phyloP scores from a whole-genome alignment of 805 yeast species.

The Torulaspora gathmanii region DNA sequence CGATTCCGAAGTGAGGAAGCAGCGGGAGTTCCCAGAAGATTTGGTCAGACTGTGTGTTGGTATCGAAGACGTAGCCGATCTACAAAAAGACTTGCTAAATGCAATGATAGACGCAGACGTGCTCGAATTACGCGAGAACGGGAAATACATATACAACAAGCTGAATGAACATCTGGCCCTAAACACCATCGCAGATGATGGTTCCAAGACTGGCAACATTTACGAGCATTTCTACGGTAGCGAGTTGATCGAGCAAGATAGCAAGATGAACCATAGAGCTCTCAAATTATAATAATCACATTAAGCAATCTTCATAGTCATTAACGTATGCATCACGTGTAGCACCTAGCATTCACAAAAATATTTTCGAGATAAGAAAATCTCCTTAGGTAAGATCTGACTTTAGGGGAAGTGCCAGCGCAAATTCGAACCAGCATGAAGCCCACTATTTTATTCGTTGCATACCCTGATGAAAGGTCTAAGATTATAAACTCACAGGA shows the following conservation, averaged over 20 bases:
- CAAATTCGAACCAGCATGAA: conserved; percentile 4
- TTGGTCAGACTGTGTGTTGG: conserved; percentile 87
- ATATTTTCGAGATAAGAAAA: neutral
- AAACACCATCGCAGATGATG: conserved; percentile 20
- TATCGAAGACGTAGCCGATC: conserved; percentile 75
- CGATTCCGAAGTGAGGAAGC: conserved; percentile 78
- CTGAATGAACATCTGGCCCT: conserved; percentile 19
- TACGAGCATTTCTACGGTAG: conserved; percentile 26
- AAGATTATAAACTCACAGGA: conserved; percentile 9
- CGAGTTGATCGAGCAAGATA: conserved; percentile 8
- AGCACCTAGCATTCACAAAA: neutral
- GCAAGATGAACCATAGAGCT: conserved; percentile 9
- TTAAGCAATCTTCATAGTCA: neutral
- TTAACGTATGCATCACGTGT: neutral
- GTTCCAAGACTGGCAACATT: conserved; percentile 16
- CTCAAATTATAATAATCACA: conserved; percentile 7
- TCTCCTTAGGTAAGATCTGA: neutral
- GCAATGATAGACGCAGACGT: conserved; percentile 69
- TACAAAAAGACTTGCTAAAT: conserved; percentile 70
- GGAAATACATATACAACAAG: conserved; percentile 25
- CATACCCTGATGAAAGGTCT: conserved; percentile 19
- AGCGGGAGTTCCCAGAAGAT: conserved; percentile 90
- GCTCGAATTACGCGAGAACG: conserved; percentile 33
- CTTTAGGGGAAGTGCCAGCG: neutral
- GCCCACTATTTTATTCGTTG: conserved; percentile 23